These are phyloP conservation scores for Condylostoma magnum DNA, from an alignment of 169 alveolate genomes.

Conservation along the genomic window DNA sequence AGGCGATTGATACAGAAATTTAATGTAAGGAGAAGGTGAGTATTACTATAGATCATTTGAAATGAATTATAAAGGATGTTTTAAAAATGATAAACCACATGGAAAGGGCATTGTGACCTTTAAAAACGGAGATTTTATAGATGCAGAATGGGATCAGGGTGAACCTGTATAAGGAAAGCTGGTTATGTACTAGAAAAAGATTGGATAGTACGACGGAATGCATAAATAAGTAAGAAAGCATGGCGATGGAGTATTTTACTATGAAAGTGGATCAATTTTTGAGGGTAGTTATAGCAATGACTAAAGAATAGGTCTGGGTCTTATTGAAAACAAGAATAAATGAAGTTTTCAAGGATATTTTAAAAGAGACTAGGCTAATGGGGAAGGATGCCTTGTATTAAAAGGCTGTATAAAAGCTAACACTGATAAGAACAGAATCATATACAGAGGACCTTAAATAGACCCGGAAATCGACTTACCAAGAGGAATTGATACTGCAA, in stretches of 20 bases:
- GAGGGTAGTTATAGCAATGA: background rate
- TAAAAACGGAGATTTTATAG: background rate
- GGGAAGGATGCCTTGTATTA: slow-evolving; percentile 9
- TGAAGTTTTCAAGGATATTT: slow-evolving; percentile 21
- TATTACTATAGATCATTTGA: background rate
- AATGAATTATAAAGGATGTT: background rate
- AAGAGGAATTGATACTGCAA: background rate
- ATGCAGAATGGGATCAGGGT: slow-evolving; percentile 14
- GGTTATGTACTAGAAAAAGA: background rate
- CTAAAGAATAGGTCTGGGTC: slow-evolving; percentile 1
- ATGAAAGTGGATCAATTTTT: slow-evolving; percentile 2
- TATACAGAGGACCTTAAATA: background rate
- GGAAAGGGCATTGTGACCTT: slow-evolving; percentile 12
- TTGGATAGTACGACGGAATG: background rate
- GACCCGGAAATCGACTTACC: background rate
- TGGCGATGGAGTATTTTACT: slow-evolving; percentile 5
- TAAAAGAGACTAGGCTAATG: background rate
- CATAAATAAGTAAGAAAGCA: background rate
- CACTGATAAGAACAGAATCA: background rate
- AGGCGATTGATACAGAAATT: slow-evolving; percentile 13
- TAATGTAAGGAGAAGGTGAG: slow-evolving; percentile 12
- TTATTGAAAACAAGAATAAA: background rate
- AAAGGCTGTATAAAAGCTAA: background rate
- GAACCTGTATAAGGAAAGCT: background rate
- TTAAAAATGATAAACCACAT: slow-evolving; percentile 1